A percentile compares a stretch with the other conserved stretches of the same genome.
Evolutionary conservation across 345 rosid genomes (phyloP).

Genomic region (Cardamine occulta): DNA sequence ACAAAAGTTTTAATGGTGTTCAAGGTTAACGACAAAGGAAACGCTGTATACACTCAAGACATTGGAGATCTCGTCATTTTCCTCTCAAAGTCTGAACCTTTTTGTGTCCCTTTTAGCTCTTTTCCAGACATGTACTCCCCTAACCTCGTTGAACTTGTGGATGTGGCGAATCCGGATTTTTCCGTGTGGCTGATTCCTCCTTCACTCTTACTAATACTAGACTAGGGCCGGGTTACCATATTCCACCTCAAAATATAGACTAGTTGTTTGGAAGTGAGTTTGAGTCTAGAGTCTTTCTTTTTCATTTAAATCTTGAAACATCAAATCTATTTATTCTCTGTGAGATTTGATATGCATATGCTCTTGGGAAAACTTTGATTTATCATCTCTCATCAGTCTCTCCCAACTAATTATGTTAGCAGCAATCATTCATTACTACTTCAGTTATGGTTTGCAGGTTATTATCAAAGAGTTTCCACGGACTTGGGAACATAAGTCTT

Average conservation of each 20-base stretch:
- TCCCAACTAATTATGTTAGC: no score
- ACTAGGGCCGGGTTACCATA: background rate
- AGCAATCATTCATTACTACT: no score
- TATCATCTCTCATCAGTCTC: no score
- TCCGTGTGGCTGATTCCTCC: background rate
- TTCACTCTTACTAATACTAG: background rate
- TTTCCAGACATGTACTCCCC: background rate
- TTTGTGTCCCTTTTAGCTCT: background rate
- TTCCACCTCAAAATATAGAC: constrained; percentile 6
- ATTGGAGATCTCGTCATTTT: constrained; percentile 7
- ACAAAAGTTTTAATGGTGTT: constrained; percentile 38
- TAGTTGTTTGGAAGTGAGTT: background rate
- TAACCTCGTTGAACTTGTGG: background rate
- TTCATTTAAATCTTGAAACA: no score
- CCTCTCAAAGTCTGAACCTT: background rate
- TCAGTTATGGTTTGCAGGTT: no score
- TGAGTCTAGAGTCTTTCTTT: no score
- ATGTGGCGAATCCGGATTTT: background rate
- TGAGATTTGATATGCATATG: no score
- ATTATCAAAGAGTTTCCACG: no score
- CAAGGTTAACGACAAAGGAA: constrained; percentile 56
- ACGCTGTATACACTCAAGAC: background rate
- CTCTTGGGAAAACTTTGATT: no score
- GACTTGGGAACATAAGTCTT: no score
- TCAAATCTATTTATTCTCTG: no score